Evolutionary conservation across 768 basidiomycete species (phyloP).

Genomic region (Rhizopogon vesiculosus): DNA sequence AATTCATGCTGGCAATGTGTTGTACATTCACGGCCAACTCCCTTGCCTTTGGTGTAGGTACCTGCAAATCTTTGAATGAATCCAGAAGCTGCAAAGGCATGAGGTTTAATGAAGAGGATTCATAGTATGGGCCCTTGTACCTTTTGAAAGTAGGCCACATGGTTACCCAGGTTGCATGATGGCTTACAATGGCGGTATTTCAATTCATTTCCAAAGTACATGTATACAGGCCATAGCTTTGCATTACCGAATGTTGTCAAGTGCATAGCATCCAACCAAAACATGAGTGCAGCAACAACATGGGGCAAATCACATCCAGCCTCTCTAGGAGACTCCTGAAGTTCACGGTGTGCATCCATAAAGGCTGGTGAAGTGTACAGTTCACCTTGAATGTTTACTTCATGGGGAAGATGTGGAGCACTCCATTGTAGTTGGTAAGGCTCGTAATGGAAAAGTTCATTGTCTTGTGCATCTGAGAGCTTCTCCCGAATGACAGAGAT

Average conservation of each 20-base stretch:
- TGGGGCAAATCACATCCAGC: constrained; percentile 12
- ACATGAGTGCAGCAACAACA: constrained; percentile 17
- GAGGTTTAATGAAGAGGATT: background rate
- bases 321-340: constrained; percentile 12
- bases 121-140: background rate
- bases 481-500: constrained; percentile 11
- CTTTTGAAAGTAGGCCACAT: constrained; percentile 7
- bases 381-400: constrained; percentile 11
- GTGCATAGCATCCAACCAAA: constrained; percentile 27
- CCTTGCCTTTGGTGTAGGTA: background rate
- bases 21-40: background rate
- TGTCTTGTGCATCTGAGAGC: constrained; percentile 4
- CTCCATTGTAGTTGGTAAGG: constrained; percentile 2
- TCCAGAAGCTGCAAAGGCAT: constrained; percentile 8
- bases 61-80: constrained; percentile 2
- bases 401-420: background rate
- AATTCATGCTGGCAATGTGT: constrained; percentile 13
- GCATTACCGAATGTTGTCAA: constrained; percentile 25
- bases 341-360: constrained; percentile 5
- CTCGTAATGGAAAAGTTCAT: constrained; percentile 11
- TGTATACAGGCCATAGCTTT: constrained; percentile 19
- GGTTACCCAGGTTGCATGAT: constrained; percentile 2
- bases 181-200: constrained; percentile 18
- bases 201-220: constrained; percentile 16
- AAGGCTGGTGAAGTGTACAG: constrained; percentile 10